Evolutionary conservation across 495 filamentous ascomycete genomes (phyloP).

Genomic region (Saxophila tyrrhenica): DNA sequence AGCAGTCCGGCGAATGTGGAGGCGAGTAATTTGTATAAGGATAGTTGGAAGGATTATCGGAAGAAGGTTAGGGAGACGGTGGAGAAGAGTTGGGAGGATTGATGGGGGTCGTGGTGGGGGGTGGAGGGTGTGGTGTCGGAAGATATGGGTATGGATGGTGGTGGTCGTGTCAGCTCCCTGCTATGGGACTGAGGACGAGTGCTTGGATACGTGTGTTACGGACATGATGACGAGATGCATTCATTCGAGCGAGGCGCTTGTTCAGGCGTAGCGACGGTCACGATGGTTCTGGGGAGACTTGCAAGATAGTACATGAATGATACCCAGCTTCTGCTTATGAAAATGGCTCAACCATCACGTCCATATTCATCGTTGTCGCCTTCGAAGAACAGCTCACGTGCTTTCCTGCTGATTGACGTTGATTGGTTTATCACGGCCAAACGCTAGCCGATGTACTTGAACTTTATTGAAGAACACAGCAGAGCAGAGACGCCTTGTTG

Average conservation of each 20-base stretch:
- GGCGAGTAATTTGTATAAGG: conserved; percentile 96
- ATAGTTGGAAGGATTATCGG: conserved; percentile 89
- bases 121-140: not conserved
- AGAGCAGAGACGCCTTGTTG: not conserved
- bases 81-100: conserved; percentile 95
- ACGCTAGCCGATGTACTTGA: not conserved
- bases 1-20: conserved; percentile 96
- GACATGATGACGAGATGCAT: not conserved
- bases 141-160: not conserved
- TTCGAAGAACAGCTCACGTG: too few species aligned
- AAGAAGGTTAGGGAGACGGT: conserved; percentile 94
- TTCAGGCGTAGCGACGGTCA: not conserved
- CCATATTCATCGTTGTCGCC: too few species aligned
- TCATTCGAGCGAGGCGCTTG: not conserved
- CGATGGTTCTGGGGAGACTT: not conserved
- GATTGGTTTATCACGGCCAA: not conserved
- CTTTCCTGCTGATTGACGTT: not conserved
- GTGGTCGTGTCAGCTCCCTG: too few species aligned
- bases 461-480: not conserved
- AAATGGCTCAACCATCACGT: too few species aligned
- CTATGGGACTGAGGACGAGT: not conserved
- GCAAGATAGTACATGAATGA: not conserved
- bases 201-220: not conserved
- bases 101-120: not conserved
- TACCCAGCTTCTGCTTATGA: too few species aligned